Conservation (phyloP, 139 green algal genomes). For the Coelastrella sp. region DNA sequence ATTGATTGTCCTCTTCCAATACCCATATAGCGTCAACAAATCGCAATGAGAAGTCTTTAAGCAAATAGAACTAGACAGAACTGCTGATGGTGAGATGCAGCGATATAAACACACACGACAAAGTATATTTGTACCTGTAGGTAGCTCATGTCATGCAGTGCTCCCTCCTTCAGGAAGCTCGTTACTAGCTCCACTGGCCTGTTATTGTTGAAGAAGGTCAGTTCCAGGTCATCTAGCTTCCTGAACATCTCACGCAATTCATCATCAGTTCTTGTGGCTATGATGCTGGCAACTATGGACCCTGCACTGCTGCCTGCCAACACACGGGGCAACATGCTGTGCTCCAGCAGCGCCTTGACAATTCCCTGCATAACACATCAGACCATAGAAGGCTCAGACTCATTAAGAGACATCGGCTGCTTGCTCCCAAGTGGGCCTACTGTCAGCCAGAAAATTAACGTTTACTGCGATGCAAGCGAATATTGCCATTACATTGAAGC, state of each 20-base stretch:
- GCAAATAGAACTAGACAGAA: no score
- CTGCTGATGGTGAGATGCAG: no score
- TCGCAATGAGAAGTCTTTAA: no score
- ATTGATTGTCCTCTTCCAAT: no score
- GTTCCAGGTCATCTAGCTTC: slow-evolving; percentile 79
- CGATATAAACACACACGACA: no score
- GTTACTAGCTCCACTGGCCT: slow-evolving; percentile 71
- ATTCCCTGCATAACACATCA: slow-evolving; percentile 83
- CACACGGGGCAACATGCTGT: slow-evolving; percentile 91
- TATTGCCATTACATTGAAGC: no score
- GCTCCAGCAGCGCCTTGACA: slow-evolving; percentile 91
- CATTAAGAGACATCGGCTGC: no score
- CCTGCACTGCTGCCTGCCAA: slow-evolving; percentile 92
- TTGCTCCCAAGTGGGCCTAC: no score
- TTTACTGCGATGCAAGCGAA: no score
- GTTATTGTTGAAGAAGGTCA: slow-evolving; percentile 91
- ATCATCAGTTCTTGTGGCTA: slow-evolving; percentile 80
- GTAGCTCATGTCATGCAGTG: slow-evolving; percentile 69
- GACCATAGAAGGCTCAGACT: no score
- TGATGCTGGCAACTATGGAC: slow-evolving; percentile 83
- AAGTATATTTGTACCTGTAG: slow-evolving; percentile 54
- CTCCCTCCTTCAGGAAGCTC: slow-evolving; percentile 79
- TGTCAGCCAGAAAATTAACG: no score
- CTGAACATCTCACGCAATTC: slow-evolving; percentile 81
- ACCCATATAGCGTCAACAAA: no score